Evolutionary conservation across 2,329 filamentous ascomycete species (phyloP).

Genomic region (Aspergillus ibericus): DNA sequence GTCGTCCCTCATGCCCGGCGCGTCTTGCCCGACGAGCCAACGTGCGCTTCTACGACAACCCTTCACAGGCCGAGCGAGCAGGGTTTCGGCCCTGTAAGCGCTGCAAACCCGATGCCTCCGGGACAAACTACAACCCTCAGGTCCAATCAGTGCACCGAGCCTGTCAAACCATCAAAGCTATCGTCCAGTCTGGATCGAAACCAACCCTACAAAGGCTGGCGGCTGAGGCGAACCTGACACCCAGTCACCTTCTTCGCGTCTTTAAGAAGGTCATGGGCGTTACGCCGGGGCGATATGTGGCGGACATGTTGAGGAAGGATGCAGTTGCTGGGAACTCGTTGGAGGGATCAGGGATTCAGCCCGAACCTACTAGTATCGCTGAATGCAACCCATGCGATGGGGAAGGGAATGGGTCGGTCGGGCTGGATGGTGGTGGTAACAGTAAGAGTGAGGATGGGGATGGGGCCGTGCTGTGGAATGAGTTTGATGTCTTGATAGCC

Average conservation of each 20-base stretch:
- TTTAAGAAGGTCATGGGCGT: constrained; percentile 55
- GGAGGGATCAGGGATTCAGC: neutral
- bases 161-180: constrained; percentile 32
- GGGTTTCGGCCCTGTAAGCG: constrained; percentile 59
- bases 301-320: constrained; percentile 2
- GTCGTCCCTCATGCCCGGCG: constrained; percentile 56
- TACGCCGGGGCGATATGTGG: constrained; percentile 48
- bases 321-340: neutral
- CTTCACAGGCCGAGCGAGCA: constrained; percentile 47
- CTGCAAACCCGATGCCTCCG: constrained; percentile 49
- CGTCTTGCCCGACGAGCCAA: constrained; percentile 60
- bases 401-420: neutral
- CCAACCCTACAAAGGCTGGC: constrained; percentile 50
- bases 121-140: constrained; percentile 31
- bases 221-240: constrained; percentile 48
- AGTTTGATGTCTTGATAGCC: constrained; percentile 38
- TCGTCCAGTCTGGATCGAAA: constrained; percentile 26
- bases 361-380: neutral
- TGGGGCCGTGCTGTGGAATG: constrained; percentile 31
- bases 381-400: neutral
- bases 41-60: constrained; percentile 54
- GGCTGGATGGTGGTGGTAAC: constrained; percentile 2
- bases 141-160: constrained; percentile 31
- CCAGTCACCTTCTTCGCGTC: constrained; percentile 56
- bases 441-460: neutral